Evolutionary conservation across 768 basidiomycete species (phyloP).

Genomic region (Leccinum disarticulatum): DNA sequence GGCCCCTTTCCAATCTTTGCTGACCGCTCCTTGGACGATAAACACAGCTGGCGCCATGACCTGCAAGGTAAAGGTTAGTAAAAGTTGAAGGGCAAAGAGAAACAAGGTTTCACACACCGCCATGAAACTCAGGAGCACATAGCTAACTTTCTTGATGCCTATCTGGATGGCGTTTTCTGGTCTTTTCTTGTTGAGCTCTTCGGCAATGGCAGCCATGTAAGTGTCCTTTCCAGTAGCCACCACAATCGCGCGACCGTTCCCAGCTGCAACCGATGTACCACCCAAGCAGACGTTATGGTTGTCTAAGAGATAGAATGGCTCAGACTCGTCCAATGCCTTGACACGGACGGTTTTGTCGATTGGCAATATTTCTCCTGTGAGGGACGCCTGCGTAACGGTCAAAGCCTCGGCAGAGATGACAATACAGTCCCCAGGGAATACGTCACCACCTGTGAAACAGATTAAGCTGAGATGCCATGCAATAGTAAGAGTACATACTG

Average conservation of each 20-base stretch:
- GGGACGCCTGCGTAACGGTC: slow-evolving; percentile 36
- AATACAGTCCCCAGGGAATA: slow-evolving; percentile 37
- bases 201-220: slow-evolving; percentile 37
- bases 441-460: slow-evolving; percentile 29
- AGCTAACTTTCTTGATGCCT: slow-evolving; percentile 35
- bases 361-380: slow-evolving; percentile 38
- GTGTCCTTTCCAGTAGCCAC: slow-evolving; percentile 34
- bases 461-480: not conserved
- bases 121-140: slow-evolving; percentile 33
- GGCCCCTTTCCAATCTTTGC: slow-evolving; percentile 32
- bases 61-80: slow-evolving; percentile 9
- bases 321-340: slow-evolving; percentile 13
- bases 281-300: slow-evolving; percentile 35
- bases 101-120: slow-evolving; percentile 15
- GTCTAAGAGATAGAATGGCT: slow-evolving; percentile 30
- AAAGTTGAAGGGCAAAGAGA: not conserved
- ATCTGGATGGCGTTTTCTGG: slow-evolving; percentile 36
- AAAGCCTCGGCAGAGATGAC: slow-evolving; percentile 35
- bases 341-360: slow-evolving; percentile 30
- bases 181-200: slow-evolving; percentile 32
- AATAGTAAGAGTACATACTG: slow-evolving; percentile 17
- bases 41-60: slow-evolving; percentile 33
- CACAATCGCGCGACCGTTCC: slow-evolving; percentile 32
- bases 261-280: slow-evolving; percentile 35
- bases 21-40: slow-evolving; percentile 31